Evolutionary conservation across 2,329 filamentous ascomycete species (phyloP).

Genomic region (Arthrinium puccinioides): DNA sequence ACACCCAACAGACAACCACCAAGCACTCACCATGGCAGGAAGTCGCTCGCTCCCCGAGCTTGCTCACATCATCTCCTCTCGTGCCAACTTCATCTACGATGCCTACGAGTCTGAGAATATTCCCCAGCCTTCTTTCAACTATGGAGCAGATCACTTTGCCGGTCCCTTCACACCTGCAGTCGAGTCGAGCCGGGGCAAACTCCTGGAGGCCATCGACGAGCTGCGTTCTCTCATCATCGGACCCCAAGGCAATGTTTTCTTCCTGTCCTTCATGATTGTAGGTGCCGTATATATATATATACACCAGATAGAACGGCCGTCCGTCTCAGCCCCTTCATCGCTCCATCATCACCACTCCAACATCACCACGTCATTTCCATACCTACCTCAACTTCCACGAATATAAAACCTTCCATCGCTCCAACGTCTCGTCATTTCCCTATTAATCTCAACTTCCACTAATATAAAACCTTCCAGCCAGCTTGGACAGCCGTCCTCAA

Average conservation of each 20-base stretch:
- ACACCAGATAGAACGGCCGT: too few relatives aligned
- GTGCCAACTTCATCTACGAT: constrained; percentile 5
- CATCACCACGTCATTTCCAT: neutral
- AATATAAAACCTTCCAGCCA: constrained; percentile 3
- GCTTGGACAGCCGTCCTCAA: constrained; percentile 6
- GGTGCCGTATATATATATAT: too few relatives aligned
- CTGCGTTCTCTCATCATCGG: constrained; percentile 6
- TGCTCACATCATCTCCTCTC: constrained; percentile 4
- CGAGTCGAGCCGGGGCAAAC: constrained; percentile 6
- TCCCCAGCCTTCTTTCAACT: constrained; percentile 4
- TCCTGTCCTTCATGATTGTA: constrained; percentile 9
- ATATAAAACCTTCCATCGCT: neutral
- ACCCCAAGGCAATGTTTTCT: constrained; percentile 8
- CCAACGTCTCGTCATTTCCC: neutral
- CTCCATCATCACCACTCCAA: neutral
- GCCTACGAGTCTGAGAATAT: constrained; percentile 2
- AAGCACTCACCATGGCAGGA: constrained; percentile 2
- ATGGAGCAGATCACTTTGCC: neutral
- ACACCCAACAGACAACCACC: too few relatives aligned
- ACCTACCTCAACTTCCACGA: neutral
- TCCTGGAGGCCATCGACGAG: constrained; percentile 7
- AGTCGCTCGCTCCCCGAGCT: constrained; percentile 6
- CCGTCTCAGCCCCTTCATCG: neutral
- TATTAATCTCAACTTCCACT: neutral
- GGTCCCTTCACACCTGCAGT: constrained; percentile 3